Evolutionary conservation across 2,329 filamentous ascomycete genomes (phyloP), one percentile per base, ranked within the genome.

Genomic region (Leptoxyphium fumago): DNA sequence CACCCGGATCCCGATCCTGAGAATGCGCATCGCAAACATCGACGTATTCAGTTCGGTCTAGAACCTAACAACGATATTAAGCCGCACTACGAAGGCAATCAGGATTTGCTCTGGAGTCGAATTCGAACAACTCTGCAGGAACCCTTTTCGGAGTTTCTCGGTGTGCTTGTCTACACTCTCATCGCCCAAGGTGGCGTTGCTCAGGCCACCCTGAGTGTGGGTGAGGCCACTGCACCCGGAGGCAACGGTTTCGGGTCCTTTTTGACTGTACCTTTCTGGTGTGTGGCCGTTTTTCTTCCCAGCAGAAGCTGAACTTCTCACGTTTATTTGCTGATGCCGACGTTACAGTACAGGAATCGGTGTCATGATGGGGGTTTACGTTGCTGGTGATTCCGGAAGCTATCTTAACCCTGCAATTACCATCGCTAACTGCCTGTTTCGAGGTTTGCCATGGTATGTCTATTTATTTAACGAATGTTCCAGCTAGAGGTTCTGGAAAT

Each of bases 401-500:
- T 44, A 44, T n/a, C 36, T 44, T 2, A 44, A 44, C 55, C 78
- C 81, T 0, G 81, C 78, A n/a, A 73, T 85, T 13, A 84, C 80
- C 1, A 69, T 85, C 26, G 71, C 74, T 47, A 81, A 78, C 61
- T 84, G 80, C 55, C 61, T 85, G 40, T 82, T 74, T 59, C 76
- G 81, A 43, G 73, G 75, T 43, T 71, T 82, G 26, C 78, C 81
- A 5, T 84, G 80, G 77, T 70, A 74, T 39, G 77, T 80, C 34
- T 77, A 26, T 7, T 9, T 3, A 36, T 9, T 9, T 36, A 13
- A 5, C 32, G 32, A 13, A 15, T 36, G 13, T 36, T 9, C 13
- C 32, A 36, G 32, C 11, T 5, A 9, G 32, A 36, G 9, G 13
- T 13, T 32, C 29, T 9, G 29, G 9, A 13, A 5, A 3, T 36